phyloP scores from a whole-genome alignment of 2,329 filamentous ascomycete species.

The Neonectria magnoliae region DNA sequence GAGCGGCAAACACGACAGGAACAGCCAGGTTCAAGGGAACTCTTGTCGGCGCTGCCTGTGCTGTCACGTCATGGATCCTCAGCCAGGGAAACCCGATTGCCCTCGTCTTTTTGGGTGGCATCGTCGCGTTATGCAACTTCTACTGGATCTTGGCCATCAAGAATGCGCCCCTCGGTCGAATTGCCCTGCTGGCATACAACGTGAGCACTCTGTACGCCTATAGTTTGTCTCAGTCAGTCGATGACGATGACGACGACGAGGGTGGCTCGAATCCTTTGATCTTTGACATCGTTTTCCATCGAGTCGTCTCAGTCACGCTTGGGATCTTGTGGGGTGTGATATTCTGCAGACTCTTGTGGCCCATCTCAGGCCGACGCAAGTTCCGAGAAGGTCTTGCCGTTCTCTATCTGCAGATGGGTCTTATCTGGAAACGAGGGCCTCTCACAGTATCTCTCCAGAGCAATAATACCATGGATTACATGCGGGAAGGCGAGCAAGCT shows the following conservation, averaged over 20 bases:
- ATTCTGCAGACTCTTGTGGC: slow-evolving; percentile 90
- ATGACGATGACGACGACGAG: slow-evolving; percentile 87
- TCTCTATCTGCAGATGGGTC: slow-evolving; percentile 92
- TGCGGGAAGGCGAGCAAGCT: slow-evolving; percentile 87
- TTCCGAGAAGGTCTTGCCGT: slow-evolving; percentile 89
- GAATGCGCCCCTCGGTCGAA: slow-evolving; percentile 90
- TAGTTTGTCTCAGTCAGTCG: slow-evolving; percentile 81
- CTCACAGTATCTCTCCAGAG: slow-evolving; percentile 76
- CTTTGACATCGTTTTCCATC: slow-evolving; percentile 85
- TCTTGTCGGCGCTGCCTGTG: slow-evolving; percentile 79
- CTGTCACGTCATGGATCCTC: slow-evolving; percentile 80
- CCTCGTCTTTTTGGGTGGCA: slow-evolving; percentile 83
- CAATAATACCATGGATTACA: slow-evolving; percentile 72
- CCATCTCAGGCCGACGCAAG: slow-evolving; percentile 87
- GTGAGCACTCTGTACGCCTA: slow-evolving; percentile 95
- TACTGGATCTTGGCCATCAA: slow-evolving; percentile 87
- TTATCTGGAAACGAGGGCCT: slow-evolving; percentile 96
- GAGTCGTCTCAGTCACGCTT: slow-evolving; percentile 84
- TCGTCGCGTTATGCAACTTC: slow-evolving; percentile 84
- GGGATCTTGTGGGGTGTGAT: slow-evolving; percentile 94
- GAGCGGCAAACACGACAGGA: slow-evolving; percentile 93
- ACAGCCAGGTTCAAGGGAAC: slow-evolving; percentile 88
- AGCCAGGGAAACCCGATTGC: slow-evolving; percentile 77
- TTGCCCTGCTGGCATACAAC: slow-evolving; percentile 96
- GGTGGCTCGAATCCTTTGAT: slow-evolving; percentile 87